phyloP scores from a whole-genome alignment of 495 filamentous ascomycete genomes.

The Venustampulla echinocandica region DNA sequence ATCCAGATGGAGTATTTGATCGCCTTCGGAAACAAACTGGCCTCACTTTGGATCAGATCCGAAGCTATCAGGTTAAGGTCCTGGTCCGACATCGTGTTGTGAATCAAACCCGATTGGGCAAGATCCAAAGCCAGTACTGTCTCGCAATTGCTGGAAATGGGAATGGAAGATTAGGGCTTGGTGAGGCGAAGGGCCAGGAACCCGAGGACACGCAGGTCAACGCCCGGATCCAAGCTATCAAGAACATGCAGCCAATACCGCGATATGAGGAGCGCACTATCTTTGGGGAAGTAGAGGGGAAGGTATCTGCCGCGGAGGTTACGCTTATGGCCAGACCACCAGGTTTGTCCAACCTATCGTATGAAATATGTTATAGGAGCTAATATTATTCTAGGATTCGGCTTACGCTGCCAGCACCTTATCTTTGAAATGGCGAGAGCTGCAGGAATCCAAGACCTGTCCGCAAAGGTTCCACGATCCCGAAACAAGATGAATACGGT shows the following conservation, averaged over 20 bases:
- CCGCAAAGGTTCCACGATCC: constrained; percentile 66
- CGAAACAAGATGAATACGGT: constrained; percentile 95
- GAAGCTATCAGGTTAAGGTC: constrained; percentile 46
- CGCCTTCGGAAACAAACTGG: constrained; percentile 60
- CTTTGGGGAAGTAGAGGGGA: constrained; percentile 73
- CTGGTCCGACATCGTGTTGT: constrained; percentile 64
- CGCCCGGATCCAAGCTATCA: constrained; percentile 66
- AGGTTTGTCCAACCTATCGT: constrained; percentile 48
- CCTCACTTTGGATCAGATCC: constrained; percentile 48
- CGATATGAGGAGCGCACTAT: constrained; percentile 90
- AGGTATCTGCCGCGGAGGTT: constrained; percentile 76
- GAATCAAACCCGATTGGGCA: constrained; percentile 96
- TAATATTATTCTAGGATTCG: constrained; percentile 58
- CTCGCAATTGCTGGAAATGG: constrained; percentile 76
- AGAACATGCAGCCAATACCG: constrained; percentile 77
- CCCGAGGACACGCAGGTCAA: constrained; percentile 50
- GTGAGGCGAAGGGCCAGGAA: constrained; percentile 81
- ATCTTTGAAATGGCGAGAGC: constrained; percentile 88
- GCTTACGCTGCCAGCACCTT: constrained; percentile 77
- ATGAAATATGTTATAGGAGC: background rate
- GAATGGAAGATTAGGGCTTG: constrained; percentile 77
- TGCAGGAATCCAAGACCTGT: constrained; percentile 76
- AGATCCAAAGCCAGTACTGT: constrained; percentile 62
- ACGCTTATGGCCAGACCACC: constrained; percentile 74
- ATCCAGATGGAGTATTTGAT: constrained; percentile 40